Conservation (phyloP, 2,329 filamentous ascomycete genomes). For the Ceratocystis alfenasii region DNA sequence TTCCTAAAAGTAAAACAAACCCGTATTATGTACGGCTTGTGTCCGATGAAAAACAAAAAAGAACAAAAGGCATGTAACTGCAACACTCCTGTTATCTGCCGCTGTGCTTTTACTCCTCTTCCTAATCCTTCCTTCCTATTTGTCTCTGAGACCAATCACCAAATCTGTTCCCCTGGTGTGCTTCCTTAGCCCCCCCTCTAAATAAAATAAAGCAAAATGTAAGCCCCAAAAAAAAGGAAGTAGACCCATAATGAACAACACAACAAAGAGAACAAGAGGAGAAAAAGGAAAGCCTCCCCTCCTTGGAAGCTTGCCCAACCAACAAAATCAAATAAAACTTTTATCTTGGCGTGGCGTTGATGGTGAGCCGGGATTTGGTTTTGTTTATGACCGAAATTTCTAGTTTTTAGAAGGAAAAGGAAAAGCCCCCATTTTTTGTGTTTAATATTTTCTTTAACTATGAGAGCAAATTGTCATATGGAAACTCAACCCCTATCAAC, state of each 20-base stretch:
- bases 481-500: no score
- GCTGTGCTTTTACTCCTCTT: not conserved
- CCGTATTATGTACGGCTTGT: no score
- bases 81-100: not conserved
- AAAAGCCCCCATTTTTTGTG: not conserved
- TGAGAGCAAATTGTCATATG: no score
- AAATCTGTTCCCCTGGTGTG: no score
- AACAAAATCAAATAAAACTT: conserved; percentile 3
- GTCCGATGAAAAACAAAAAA: no score
- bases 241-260: not conserved
- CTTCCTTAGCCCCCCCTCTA: no score
- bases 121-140: not conserved
- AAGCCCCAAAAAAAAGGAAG: not conserved
- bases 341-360: not conserved
- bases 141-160: not conserved
- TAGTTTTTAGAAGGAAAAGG: no score
- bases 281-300: not conserved
- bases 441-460: not conserved
- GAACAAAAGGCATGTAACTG: not conserved
- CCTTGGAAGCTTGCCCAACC: not conserved
- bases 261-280: not conserved
- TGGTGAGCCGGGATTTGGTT: not conserved
- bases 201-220: not conserved
- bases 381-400: not conserved
- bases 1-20: no score